These are phyloP conservation scores for Funneliformis mosseae DNA, from an alignment of 192 early-diverging fungal genomes.

Conservation along the genomic window DNA sequence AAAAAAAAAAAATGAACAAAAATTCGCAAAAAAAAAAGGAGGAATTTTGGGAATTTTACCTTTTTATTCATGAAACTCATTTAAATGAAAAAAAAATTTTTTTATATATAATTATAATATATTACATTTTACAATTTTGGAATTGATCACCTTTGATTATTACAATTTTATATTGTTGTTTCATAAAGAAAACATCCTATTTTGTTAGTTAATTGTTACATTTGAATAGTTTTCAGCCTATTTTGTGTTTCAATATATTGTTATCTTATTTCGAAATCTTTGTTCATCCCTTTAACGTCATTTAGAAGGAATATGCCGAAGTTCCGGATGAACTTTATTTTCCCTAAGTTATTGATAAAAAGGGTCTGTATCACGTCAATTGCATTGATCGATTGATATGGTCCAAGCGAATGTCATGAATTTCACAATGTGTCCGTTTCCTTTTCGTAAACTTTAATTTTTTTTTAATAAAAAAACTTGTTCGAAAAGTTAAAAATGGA, in stretches of 20 bases:
- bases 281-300: not conserved
- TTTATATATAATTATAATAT: not conserved
- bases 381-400: no score
- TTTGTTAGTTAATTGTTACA: not conserved
- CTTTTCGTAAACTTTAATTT: no score
- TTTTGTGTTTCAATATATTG: not conserved
- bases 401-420: no score
- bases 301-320: not conserved
- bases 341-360: no score
- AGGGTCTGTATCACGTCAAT: no score
- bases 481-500: no score
- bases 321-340: not conserved
- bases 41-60: no score
- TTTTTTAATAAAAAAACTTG: no score
- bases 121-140: not conserved
- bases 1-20: not conserved
- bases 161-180: not conserved
- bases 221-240: not conserved
- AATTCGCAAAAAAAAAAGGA: not conserved
- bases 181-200: not conserved
- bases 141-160: not conserved
- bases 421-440: no score
- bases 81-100: no score
- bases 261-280: not conserved
- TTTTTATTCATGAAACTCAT: no score